Percentiles rank a stretch among this genome's conserved stretches.
Conservation (phyloP, 2,329 filamentous ascomycete species). For the Ambrosiella beaveri region DNA sequence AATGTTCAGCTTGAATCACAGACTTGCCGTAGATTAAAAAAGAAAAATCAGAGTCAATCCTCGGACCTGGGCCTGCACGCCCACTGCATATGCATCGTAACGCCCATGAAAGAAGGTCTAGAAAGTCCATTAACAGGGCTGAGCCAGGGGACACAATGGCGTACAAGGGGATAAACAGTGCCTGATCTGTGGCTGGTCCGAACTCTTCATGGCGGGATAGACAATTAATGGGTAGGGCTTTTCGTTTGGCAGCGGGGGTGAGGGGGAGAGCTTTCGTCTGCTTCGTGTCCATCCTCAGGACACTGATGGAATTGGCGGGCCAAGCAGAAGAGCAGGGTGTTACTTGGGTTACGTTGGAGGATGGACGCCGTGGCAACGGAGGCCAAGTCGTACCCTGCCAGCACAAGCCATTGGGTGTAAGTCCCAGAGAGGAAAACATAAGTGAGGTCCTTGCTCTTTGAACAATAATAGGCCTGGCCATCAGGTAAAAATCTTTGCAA, state of each 20-base stretch:
- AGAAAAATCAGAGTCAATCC: not conserved
- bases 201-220: not conserved
- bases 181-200: not conserved
- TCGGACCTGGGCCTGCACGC: not conserved
- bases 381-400: not conserved
- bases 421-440: constrained; percentile 5
- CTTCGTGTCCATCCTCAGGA: not conserved
- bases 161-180: not conserved
- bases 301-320: not conserved
- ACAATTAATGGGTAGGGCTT: not conserved
- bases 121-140: not conserved
- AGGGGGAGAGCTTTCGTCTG: not conserved
- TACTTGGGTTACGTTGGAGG: constrained; percentile 5
- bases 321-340: not conserved
- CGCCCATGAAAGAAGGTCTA: not conserved
- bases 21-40: not conserved
- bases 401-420: constrained; percentile 5
- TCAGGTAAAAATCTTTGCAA: not conserved
- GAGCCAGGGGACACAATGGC: not conserved
- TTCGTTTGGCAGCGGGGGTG: not conserved
- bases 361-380: constrained; percentile 2
- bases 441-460: not conserved
- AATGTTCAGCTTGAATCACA: not conserved
- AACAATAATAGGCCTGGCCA: not conserved
- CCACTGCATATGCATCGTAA: not conserved